Percentiles rank a stretch among this genome's conserved stretches.
These are phyloP conservation scores for Phlebopus sp. DNA, from an alignment of 1,284 basidiomycete species.

Conservation along the genomic window DNA sequence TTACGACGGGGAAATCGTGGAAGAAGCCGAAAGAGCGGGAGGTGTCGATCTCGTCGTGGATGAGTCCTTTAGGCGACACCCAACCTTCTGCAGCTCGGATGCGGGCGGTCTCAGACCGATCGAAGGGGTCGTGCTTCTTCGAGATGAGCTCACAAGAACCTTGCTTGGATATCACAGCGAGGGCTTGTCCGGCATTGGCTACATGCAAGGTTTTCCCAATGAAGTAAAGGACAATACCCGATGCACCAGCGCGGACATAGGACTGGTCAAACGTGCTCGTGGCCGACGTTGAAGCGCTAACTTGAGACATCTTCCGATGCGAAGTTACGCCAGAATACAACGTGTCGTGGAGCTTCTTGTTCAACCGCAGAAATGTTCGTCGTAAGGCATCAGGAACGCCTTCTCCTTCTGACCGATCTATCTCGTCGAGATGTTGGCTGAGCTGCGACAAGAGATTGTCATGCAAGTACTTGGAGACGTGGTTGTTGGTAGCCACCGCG, in stretches of 20 bases:
- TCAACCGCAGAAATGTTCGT: conserved; percentile 82
- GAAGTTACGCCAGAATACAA: conserved; percentile 43
- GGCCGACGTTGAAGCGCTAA: conserved; percentile 46
- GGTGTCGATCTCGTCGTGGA: conserved; percentile 91
- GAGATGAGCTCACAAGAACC: conserved; percentile 80
- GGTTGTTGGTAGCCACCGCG: conserved; percentile 62
- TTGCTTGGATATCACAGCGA: conserved; percentile 86
- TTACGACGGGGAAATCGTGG: conserved; percentile 88
- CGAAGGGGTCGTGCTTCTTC: conserved; percentile 87
- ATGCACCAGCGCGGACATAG: conserved; percentile 71
- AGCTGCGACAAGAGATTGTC: conserved; percentile 75
- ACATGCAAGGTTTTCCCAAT: conserved; percentile 80
- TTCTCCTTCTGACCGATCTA: conserved; percentile 39
- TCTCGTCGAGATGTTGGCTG: conserved; percentile 50
- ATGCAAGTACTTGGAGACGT: conserved; percentile 75
- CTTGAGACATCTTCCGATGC: conserved; percentile 69
- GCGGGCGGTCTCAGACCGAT: conserved; percentile 79
- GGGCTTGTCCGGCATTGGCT: conserved; percentile 87
- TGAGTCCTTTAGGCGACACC: conserved; percentile 91
- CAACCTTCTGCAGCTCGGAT: conserved; percentile 94
- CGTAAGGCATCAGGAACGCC: conserved; percentile 74
- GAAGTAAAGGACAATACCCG: conserved; percentile 87
- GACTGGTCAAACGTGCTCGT: conserved; percentile 38
- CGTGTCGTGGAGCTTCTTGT: conserved; percentile 73
- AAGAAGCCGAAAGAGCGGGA: conserved; percentile 95